phyloP scores from a whole-genome alignment of 495 filamentous ascomycete genomes.

The Penicillium lividum region DNA sequence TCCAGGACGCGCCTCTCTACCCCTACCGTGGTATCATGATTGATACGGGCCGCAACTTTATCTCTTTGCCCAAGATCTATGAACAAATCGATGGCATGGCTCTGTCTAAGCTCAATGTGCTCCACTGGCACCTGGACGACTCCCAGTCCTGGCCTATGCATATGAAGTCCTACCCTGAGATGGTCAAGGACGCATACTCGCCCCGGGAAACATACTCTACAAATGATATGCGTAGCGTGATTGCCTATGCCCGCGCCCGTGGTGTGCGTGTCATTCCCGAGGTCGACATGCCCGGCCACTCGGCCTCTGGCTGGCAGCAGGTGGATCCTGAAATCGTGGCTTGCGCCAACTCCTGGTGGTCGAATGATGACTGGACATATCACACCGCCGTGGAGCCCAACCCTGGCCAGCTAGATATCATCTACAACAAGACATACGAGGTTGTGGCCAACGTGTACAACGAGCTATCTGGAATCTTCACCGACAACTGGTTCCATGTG shows the following conservation, averaged over 20 bases:
- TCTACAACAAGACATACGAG: conserved; percentile 55
- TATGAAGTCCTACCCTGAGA: conserved; percentile 50
- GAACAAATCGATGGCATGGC: conserved; percentile 56
- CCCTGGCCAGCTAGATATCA: conserved; percentile 58
- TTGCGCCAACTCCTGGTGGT: conserved; percentile 58
- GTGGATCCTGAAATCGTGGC: conserved; percentile 53
- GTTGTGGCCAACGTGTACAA: conserved; percentile 53
- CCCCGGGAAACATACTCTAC: conserved; percentile 44
- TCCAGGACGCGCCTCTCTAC: conserved; percentile 50
- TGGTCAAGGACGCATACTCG: conserved; percentile 57
- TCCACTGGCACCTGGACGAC: conserved; percentile 56
- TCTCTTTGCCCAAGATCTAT: conserved; percentile 46
- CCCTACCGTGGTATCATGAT: conserved; percentile 54
- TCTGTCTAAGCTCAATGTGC: conserved; percentile 53
- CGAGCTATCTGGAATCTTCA: conserved; percentile 53
- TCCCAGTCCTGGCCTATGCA: conserved; percentile 54
- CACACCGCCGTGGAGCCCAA: conserved; percentile 59
- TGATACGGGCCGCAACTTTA: conserved; percentile 53
- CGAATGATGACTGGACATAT: conserved; percentile 50
- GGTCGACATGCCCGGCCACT: conserved; percentile 55
- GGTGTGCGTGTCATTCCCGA: conserved; percentile 53
- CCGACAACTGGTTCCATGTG: conserved; percentile 56
- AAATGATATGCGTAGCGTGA: conserved; percentile 41
- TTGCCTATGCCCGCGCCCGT: conserved; percentile 48
- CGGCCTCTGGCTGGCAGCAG: conserved; percentile 55